Evolutionary conservation across 129 eudicot species (phyloP).

Genomic region (Chrysanthemum lavandulifolium): DNA sequence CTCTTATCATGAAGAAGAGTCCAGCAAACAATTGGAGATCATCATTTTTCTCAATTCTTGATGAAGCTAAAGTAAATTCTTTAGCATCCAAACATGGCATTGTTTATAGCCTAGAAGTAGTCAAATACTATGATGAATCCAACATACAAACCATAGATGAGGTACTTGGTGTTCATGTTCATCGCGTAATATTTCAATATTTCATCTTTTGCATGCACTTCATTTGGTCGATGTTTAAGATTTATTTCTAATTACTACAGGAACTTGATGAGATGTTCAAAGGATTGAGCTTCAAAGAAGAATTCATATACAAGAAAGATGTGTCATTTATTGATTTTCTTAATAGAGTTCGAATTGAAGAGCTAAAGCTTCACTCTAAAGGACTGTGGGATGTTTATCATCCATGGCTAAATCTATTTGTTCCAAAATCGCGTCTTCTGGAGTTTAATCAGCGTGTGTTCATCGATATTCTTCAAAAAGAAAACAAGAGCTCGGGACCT

Average conservation of each 20-base stretch:
- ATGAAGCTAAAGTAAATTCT: constrained; percentile 53
- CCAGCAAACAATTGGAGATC: constrained; percentile 89
- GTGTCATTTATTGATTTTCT: constrained; percentile 51
- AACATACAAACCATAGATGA: constrained; percentile 37
- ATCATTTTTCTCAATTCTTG: constrained; percentile 54
- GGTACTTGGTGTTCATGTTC: constrained; percentile 29
- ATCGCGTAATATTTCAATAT: not conserved
- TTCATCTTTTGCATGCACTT: constrained; percentile 1
- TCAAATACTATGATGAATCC: constrained; percentile 63
- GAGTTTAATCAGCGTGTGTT: constrained; percentile 64
- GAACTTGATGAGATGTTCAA: constrained; percentile 42
- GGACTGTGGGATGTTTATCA: constrained; percentile 76
- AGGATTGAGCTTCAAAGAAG: constrained; percentile 45
- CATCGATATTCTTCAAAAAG: constrained; percentile 43
- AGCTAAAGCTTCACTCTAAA: constrained; percentile 49
- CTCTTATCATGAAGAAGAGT: constrained; percentile 51
- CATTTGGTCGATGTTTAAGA: not conserved
- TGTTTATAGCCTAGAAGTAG: constrained; percentile 67
- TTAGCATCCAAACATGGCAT: constrained; percentile 42
- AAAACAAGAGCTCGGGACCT: constrained; percentile 14
- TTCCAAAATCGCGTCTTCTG: constrained; percentile 60
- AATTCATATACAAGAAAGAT: constrained; percentile 62
- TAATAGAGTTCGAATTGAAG: constrained; percentile 67
- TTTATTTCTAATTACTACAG: constrained; percentile 23
- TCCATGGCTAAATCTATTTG: constrained; percentile 89